A percentile compares a stretch with the other conserved stretches of the same genome.
phyloP scores from a whole-genome alignment of 331 rosid genomes.

The Dryas integrifolia region DNA sequence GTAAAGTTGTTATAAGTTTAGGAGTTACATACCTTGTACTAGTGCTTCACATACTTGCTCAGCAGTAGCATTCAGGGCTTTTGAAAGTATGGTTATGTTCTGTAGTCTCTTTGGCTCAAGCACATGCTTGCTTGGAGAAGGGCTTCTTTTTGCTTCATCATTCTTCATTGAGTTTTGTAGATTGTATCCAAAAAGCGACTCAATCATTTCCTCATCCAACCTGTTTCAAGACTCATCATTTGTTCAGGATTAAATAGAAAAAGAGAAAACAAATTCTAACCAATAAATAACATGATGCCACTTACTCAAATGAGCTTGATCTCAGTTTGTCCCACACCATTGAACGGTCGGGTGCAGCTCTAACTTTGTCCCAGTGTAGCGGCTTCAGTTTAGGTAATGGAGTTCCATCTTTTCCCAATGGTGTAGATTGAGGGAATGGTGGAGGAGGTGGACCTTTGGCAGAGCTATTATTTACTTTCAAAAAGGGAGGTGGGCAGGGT shows the following conservation, averaged over 20 bases:
- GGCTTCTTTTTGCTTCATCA: conserved; percentile 76
- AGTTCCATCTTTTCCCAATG: conserved; percentile 77
- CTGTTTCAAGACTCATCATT: conserved; percentile 44
- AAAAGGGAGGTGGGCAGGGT: conserved; percentile 75
- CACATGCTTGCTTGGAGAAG: conserved; percentile 90
- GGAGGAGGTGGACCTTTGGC: conserved; percentile 77
- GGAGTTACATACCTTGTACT: conserved; percentile 59
- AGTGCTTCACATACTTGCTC: conserved; percentile 74
- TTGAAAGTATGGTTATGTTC: conserved; percentile 88
- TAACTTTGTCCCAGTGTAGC: conserved; percentile 97
- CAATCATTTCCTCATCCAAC: conserved; percentile 97
- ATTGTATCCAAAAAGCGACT: conserved; percentile 94
- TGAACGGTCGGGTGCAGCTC: conserved; percentile 83
- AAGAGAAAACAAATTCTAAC: neutral
- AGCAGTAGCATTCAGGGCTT: conserved; percentile 73
- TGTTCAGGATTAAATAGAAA: neutral
- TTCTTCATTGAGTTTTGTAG: conserved; percentile 63
- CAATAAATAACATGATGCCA: neutral
- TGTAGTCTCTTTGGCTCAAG: conserved; percentile 95
- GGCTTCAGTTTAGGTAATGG: conserved; percentile 87
- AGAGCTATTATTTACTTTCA: conserved; percentile 28
- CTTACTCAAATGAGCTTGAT: conserved; percentile 96
- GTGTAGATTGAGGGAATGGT: conserved; percentile 57
- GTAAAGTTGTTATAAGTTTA: neutral
- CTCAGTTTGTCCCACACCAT: conserved; percentile 98